These are phyloP conservation scores for Mycosphaerella arachidis DNA, from an alignment of 2,329 filamentous ascomycete species.

Conservation along the genomic window DNA sequence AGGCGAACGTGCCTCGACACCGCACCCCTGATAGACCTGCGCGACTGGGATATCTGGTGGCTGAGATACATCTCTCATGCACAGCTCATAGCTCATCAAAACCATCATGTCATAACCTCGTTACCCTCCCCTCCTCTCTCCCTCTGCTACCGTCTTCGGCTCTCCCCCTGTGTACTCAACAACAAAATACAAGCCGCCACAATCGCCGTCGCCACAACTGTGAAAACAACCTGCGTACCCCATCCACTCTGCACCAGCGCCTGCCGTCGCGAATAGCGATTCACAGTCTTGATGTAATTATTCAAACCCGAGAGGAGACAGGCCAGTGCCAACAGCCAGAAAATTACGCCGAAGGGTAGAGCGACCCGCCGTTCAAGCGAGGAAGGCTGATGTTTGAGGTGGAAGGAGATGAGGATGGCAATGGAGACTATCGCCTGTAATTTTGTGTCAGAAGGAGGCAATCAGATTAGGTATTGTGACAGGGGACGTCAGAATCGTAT, in stretches of 20 bases:
- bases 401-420: conserved; percentile 89
- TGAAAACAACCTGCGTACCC: conserved; percentile 78
- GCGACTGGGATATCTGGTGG: not conserved
- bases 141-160: not conserved
- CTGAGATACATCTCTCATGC: not conserved
- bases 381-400: conserved; percentile 70
- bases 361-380: conserved; percentile 70
- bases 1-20: not conserved
- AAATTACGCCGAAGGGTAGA: conserved; percentile 77
- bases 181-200: conserved; percentile 63
- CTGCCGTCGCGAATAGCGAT: conserved; percentile 70
- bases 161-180: conserved; percentile 42
- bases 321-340: conserved; percentile 77
- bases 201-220: conserved; percentile 58
- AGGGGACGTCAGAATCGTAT: conserved; percentile 88
- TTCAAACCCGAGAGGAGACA: conserved; percentile 72
- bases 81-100: not conserved
- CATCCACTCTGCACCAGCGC: conserved; percentile 90
- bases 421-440: conserved; percentile 67
- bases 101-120: not conserved
- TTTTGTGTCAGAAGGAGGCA: not conserved
- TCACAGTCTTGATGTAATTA: conserved; percentile 81
- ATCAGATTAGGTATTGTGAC: conserved; percentile 59
- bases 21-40: not conserved
- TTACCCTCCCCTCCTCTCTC: too few species aligned